A percentile compares a stretch with the other conserved stretches of the same genome.
These are phyloP conservation scores for Mycena galericulata DNA, from an alignment of 768 basidiomycete genomes.

Conservation along the genomic window DNA sequence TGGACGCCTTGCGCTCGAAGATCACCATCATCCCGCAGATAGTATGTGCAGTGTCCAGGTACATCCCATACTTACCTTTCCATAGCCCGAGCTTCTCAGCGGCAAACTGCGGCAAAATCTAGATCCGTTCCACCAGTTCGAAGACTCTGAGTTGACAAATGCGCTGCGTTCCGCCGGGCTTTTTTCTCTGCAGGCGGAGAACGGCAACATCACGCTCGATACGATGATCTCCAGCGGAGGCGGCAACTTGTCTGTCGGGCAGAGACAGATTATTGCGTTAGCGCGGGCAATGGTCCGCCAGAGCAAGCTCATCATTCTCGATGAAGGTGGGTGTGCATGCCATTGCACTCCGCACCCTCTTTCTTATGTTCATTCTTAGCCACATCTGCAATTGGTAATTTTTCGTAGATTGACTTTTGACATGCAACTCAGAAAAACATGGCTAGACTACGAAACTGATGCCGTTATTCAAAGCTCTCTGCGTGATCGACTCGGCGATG, in stretches of 20 bases:
- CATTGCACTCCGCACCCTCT: not conserved
- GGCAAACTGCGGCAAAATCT: conserved; percentile 59
- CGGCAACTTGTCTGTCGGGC: conserved; percentile 53
- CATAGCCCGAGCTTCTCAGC: conserved; percentile 50
- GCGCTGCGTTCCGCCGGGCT: conserved; percentile 52
- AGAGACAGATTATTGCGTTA: conserved; percentile 59
- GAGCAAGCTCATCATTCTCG: conserved; percentile 38
- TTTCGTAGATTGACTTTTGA: not conserved
- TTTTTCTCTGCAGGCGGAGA: conserved; percentile 47
- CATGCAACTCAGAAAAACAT: too few relatives aligned
- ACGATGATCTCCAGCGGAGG: conserved; percentile 21
- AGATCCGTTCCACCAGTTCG: conserved; percentile 59
- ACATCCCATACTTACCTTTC: not conserved
- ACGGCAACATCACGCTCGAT: conserved; percentile 35
- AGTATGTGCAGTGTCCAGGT: not conserved
- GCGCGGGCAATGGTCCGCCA: conserved; percentile 41
- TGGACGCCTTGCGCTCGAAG: conserved; percentile 55
- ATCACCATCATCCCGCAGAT: conserved; percentile 58
- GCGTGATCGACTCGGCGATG: conserved; percentile 16
- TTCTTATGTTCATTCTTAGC: conserved; percentile 1
- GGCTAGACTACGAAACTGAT: conserved; percentile 50
- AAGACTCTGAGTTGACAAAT: conserved; percentile 51
- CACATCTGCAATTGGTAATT: conserved; percentile 31
- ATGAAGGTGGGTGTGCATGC: conserved; percentile 19
- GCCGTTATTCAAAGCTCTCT: conserved; percentile 56